Base-by-base conservation (phyloP, 441 rosid genomes). In the Syzygium syzygioides region DNA sequence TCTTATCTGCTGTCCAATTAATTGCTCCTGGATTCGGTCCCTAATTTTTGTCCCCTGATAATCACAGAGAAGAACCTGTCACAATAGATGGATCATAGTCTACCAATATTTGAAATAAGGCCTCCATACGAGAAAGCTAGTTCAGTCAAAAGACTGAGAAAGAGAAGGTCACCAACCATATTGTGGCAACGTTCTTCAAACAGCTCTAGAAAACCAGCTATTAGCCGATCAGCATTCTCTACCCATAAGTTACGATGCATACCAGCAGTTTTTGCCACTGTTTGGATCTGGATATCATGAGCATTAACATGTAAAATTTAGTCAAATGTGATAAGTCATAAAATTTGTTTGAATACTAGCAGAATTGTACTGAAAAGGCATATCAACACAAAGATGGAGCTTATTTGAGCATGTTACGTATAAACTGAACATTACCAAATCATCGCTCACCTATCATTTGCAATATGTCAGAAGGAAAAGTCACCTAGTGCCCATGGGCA, bases 151-250 rank as follows among this genome's bases (percentile, higher is more conserved):
- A 76, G 83, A 41, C 8, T 54, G 15, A 2, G 34, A 52, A 66
- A 53, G 4, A 48, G 5, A 66, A 41, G 83, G 23, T 62, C 84
- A 28, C 45, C 15, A 55, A 88, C 89, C 89, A 88, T 59, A 59
- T 55, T 59, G 53, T 83, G 89, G 80, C 79, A 88, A 11, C 80
- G 48, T 83, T 88, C 89, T 88, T 83, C 89, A n/a, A 88, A 88
- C 86, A 83, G n/a, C 89, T 80, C 89, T 17, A 88, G 86, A 48
- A 88, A 88, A 79, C 89, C 89, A 83, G 86, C 89, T 56, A 88
- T 66, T 4, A 60, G 85, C 48, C 89, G 85, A 53, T 88, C 86
- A n/a, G 89, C 89, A 50, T 88, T 88, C 57, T 88, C 89, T 9
- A 88, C 86, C 89, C 86, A 88, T 41, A 56, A 48, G 79, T 88